These are phyloP conservation scores for Dipteronia dyeriana DNA, from an alignment of 345 rosid genomes.

Conservation along the genomic window DNA sequence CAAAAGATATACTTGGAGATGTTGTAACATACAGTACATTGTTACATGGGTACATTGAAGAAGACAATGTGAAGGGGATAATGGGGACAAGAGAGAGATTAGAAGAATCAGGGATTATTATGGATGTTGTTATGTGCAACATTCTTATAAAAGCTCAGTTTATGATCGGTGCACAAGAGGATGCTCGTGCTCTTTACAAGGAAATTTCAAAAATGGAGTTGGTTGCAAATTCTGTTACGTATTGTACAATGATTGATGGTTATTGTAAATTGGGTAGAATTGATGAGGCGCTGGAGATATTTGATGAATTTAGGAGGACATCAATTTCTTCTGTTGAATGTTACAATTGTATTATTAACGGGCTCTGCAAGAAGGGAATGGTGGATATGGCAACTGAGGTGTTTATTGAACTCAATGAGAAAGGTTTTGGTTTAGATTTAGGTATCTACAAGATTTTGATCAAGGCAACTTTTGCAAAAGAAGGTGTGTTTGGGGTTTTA, in stretches of 20 bases:
- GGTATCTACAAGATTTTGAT: conserved; percentile 43
- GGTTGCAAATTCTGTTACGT: conserved; percentile 60
- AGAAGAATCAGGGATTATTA: conserved; percentile 45
- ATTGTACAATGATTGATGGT: conserved; percentile 56
- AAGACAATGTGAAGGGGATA: conserved; percentile 52
- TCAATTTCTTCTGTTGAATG: conserved; percentile 53
- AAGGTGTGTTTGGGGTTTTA: conserved; percentile 51
- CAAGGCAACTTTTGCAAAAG: conserved; percentile 37
- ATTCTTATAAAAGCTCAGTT: conserved; percentile 67
- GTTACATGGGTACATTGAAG: conserved; percentile 64
- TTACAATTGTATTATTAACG: conserved; percentile 58
- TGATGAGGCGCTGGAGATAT: conserved; percentile 74
- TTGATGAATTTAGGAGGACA: conserved; percentile 65
- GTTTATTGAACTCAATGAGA: conserved; percentile 54
- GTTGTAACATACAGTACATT: conserved; percentile 60
- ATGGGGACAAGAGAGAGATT: conserved; percentile 52
- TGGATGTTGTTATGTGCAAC: conserved; percentile 79
- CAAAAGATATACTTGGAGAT: conserved; percentile 62
- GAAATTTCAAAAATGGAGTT: conserved; percentile 60
- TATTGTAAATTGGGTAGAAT: conserved; percentile 60
- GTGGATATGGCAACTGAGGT: conserved; percentile 60
- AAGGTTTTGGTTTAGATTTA: conserved; percentile 45
- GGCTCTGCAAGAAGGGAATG: conserved; percentile 65
- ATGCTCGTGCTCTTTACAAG: conserved; percentile 59
- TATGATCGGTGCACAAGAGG: conserved; percentile 73